Evolutionary conservation across 2,329 filamentous ascomycete species (phyloP).

Genomic region (Dichotomopilus funicola): DNA sequence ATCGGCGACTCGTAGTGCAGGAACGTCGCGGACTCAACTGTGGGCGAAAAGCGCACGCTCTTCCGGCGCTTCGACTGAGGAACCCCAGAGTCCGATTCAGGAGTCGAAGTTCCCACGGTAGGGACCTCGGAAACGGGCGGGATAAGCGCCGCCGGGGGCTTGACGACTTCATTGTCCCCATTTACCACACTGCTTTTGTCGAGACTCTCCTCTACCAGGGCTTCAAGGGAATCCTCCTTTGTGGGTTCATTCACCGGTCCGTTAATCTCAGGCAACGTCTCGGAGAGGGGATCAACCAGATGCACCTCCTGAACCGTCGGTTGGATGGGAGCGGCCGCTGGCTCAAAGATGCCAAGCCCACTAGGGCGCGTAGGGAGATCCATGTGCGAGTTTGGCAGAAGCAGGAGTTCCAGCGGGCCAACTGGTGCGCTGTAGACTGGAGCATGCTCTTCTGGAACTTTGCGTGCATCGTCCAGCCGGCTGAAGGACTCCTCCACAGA

Average conservation of each 20-base stretch:
- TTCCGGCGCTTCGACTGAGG: slow-evolving; percentile 43
- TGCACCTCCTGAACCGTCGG: background rate
- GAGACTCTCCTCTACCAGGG: no score
- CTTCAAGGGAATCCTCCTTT: no score
- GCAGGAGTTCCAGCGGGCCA: slow-evolving; percentile 11
- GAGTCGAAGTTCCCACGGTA: background rate
- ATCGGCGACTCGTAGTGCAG: slow-evolving; percentile 46
- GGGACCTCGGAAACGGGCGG: slow-evolving; percentile 4
- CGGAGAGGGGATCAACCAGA: background rate
- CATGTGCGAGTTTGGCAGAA: slow-evolving; percentile 18
- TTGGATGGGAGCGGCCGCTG: background rate
- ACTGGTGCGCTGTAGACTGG: no score
- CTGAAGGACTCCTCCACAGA: background rate
- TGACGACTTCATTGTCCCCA: no score
- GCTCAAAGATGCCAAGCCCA: background rate
- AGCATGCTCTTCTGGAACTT: no score
- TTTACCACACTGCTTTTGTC: no score
- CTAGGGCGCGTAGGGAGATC: slow-evolving; percentile 10
- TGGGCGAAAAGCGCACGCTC: slow-evolving; percentile 64
- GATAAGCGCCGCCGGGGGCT: slow-evolving; percentile 6
- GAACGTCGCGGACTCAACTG: slow-evolving; percentile 59
- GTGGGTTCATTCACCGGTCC: no score
- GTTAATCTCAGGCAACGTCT: background rate
- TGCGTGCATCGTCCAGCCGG: no score
- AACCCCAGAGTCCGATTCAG: slow-evolving; percentile 1